Evolutionary conservation across 148 eudicot species (phyloP).

Genomic region (Nepenthes gracilis): DNA sequence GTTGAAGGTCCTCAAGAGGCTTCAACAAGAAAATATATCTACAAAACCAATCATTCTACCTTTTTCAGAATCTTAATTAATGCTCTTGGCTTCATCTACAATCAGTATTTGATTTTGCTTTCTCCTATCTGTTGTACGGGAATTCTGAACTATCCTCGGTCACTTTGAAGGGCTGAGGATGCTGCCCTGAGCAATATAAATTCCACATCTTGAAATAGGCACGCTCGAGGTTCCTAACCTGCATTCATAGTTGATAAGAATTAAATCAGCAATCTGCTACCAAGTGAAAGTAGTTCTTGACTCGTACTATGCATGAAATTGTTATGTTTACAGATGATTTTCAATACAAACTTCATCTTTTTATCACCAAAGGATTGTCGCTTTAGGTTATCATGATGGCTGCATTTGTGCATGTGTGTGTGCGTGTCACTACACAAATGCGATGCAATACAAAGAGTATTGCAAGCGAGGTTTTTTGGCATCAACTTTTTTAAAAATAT

Average conservation of each 20-base stretch:
- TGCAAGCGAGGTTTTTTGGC: too few species aligned
- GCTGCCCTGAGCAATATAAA: conserved; percentile 65
- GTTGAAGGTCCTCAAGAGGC: too few species aligned
- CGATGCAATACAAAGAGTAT: too few species aligned
- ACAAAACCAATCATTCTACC: conserved; percentile 12
- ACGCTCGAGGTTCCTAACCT: conserved; percentile 85
- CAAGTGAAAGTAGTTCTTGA: too few species aligned
- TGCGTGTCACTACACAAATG: too few species aligned
- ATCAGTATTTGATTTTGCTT: conserved; percentile 6
- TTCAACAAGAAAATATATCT: neutral
- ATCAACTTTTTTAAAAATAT: too few species aligned
- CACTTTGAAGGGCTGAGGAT: conserved; percentile 72
- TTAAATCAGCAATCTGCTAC: conserved; percentile 3
- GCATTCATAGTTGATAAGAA: conserved; percentile 6
- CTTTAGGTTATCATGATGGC: too few species aligned
- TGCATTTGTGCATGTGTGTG: too few species aligned
- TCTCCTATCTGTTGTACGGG: conserved; percentile 48
- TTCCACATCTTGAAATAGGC: conserved; percentile 92
- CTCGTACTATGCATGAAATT: too few species aligned
- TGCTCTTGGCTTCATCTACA: conserved; percentile 28
- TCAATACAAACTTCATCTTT: too few species aligned
- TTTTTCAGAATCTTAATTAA: conserved; percentile 3
- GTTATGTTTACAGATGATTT: too few species aligned
- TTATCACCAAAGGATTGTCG: too few species aligned
- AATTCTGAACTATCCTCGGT: conserved; percentile 59